Evolutionary conservation across 495 filamentous ascomycete species (phyloP), one percentile per base, ranked within the genome.

Genomic region (Penicillium parvum): DNA sequence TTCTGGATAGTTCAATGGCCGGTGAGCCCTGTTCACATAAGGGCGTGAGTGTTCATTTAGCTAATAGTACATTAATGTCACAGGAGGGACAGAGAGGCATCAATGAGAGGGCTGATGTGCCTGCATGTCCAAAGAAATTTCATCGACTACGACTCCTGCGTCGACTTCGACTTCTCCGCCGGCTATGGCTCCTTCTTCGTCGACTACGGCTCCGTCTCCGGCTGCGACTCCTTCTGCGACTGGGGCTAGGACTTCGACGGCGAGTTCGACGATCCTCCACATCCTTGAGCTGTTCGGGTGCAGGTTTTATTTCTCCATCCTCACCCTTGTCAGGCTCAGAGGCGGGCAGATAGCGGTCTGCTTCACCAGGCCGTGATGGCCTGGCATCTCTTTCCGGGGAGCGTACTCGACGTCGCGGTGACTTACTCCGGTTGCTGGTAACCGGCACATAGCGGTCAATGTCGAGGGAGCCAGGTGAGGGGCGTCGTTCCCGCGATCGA

Each of bases 341-440:
- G n/a, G 43, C 50, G 12, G 76, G 76, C n/a, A 78, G 68, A 47
- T 81, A 79, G 5, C 76, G 70, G 56, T 81, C 75, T 47, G 76
- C 74, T 6, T 77, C 70, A 15, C 65, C 56, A 20, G 58, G 59
- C 3, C 60, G 40, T 10, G 35, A 15, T 36, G 45, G 44, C 34
- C 40, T 41, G 5, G 28, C 28, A 30, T 53, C 51, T 18, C 56
- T 49, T 16, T 70, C 63, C 33, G 59, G 64, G 4, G 67, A 70
- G 22, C 69, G 63, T 1, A 65, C 49, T 19, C 69, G 61, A 6
- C 68, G 68, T 35, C 70, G 61, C n/a, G 69, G 69, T 19, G 69
- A 73, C 12, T 64, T 60, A 53, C 66, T 71, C 14, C 70, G 65
- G 20, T 61, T 60, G 40, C 68, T 73, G 6, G 67, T 73, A 6